Conservation (phyloP, 305 asterid genomes). For the Fraxinus floribunda region DNA sequence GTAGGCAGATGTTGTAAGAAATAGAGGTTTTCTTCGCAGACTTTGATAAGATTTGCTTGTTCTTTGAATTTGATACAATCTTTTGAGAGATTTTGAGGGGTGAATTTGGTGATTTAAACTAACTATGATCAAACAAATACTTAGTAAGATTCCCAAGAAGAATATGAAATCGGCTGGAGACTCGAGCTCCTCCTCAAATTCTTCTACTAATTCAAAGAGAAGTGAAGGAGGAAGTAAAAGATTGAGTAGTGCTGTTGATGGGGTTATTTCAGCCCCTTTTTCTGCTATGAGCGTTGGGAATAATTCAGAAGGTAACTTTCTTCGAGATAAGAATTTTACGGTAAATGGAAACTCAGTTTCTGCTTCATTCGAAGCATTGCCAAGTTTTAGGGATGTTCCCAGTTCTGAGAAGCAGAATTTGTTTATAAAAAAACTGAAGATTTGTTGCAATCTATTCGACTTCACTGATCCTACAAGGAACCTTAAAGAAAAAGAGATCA, state of each 20-base stretch:
- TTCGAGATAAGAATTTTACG: conserved; percentile 40
- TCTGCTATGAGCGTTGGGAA: conserved; percentile 46
- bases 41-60: conserved; percentile 18
- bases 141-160: conserved; percentile 69
- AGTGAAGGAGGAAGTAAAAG: conserved; percentile 50
- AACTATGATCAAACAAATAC: conserved; percentile 71
- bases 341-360: conserved; percentile 38
- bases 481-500: conserved; percentile 73
- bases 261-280: conserved; percentile 55
- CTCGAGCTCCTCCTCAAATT: conserved; percentile 41
- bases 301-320: conserved; percentile 35
- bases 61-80: conserved; percentile 6
- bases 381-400: conserved; percentile 71
- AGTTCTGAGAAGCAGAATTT: conserved; percentile 66
- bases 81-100: conserved; percentile 23
- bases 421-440: conserved; percentile 60
- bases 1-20: conserved; percentile 28
- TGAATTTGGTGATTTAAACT: conserved; percentile 19
- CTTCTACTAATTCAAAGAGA: conserved; percentile 55
- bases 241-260: conserved; percentile 40
- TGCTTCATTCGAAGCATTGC: conserved; percentile 60
- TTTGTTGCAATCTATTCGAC: conserved; percentile 69
- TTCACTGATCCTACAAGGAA: conserved; percentile 67
- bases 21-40: conserved; percentile 13
- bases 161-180: conserved; percentile 57